phyloP scores from a whole-genome alignment of 164 flowering plant species.

The Platanus orientalis region DNA sequence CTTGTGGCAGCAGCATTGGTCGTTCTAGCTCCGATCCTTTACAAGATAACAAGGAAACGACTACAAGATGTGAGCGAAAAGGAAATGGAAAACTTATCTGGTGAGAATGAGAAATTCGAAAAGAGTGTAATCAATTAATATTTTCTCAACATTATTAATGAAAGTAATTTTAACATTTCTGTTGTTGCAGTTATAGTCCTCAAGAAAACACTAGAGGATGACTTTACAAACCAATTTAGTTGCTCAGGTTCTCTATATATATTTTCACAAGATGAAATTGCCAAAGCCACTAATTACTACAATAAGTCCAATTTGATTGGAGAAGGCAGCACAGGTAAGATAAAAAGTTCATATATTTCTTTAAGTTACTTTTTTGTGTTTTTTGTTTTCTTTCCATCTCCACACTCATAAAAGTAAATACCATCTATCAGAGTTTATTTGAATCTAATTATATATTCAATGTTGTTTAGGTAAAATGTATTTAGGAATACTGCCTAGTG shows the following conservation, averaged over 20 bases:
- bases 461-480: constrained; percentile 18
- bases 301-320: constrained; percentile 16
- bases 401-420: too few species aligned
- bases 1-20: constrained; percentile 4
- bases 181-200: constrained; percentile 12
- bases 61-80: constrained; percentile 11
- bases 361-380: background rate
- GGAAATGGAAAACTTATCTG: constrained; percentile 27
- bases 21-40: constrained; percentile 19
- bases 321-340: constrained; percentile 22
- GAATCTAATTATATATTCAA: background rate
- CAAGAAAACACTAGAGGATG: constrained; percentile 15
- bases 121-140: background rate
- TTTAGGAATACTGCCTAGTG: constrained; percentile 25
- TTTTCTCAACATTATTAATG: too few species aligned
- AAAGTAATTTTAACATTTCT: too few species aligned
- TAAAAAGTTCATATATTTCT: too few species aligned
- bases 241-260: constrained; percentile 21
- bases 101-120: background rate
- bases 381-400: too few species aligned
- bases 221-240: constrained; percentile 2
- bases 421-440: too few species aligned
- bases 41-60: constrained; percentile 18
- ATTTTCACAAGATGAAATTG: constrained; percentile 19
- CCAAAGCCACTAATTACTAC: constrained; percentile 19